A percentile compares a stretch with the other conserved stretches of the same genome.
Evolutionary conservation across 768 basidiomycete species (phyloP).

Genomic region (Tulasnella sp.): DNA sequence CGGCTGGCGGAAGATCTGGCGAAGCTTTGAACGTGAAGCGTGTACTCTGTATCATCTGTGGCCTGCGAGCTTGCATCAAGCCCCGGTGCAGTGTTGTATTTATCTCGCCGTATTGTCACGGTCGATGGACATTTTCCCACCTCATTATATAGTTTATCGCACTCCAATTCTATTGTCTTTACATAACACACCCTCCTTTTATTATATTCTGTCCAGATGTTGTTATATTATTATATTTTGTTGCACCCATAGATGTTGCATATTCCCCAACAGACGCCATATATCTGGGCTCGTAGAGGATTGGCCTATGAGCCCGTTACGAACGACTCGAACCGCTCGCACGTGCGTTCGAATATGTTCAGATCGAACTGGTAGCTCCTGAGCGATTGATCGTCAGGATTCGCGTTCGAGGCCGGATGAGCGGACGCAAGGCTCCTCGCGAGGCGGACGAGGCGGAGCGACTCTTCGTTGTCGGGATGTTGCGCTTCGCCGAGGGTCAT

Average conservation of each 20-base stretch:
- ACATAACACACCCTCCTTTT: neutral
- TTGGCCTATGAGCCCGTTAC: neutral
- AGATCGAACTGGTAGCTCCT: neutral
- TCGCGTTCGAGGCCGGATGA: neutral
- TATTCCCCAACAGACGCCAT: no score
- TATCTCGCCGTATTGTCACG: neutral
- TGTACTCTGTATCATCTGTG: neutral
- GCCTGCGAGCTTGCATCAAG: neutral
- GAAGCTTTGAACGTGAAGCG: slow-evolving; percentile 19
- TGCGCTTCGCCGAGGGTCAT: neutral
- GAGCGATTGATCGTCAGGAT: neutral
- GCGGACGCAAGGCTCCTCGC: neutral
- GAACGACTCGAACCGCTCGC: neutral
- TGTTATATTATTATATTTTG: neutral
- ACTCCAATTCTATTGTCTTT: neutral
- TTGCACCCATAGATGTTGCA: no score
- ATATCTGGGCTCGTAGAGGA: no score
- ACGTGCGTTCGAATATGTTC: neutral
- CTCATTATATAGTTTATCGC: no score
- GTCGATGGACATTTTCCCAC: neutral
- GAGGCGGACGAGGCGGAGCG: neutral
- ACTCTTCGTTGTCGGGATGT: neutral
- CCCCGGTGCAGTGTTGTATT: neutral
- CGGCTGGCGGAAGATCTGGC: slow-evolving; percentile 52
- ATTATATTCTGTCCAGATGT: neutral